These are phyloP conservation scores for Grosmannia huntii DNA, from an alignment of 2,329 filamentous ascomycete genomes.

Conservation along the genomic window DNA sequence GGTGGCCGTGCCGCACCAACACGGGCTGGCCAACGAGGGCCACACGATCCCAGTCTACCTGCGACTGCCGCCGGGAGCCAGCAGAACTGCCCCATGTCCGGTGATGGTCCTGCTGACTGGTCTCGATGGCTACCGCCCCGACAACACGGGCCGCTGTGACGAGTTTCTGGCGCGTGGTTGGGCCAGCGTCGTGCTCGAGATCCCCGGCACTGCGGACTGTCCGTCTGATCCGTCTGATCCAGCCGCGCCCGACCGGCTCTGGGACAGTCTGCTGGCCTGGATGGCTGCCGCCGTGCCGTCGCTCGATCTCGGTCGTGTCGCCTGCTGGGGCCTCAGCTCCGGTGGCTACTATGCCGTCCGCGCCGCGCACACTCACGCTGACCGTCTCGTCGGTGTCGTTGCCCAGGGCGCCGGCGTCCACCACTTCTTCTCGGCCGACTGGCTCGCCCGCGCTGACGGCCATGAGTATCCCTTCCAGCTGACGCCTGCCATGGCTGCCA, in stretches of 20 bases:
- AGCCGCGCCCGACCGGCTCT: slow-evolving; percentile 44
- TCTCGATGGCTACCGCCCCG: slow-evolving; percentile 49
- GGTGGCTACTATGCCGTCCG: slow-evolving; percentile 58
- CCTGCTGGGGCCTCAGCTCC: slow-evolving; percentile 52
- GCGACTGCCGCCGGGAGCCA: slow-evolving; percentile 36
- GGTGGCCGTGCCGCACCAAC: slow-evolving; percentile 45
- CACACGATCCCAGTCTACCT: slow-evolving; percentile 50
- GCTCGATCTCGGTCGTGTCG: slow-evolving; percentile 44
- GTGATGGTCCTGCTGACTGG: slow-evolving; percentile 47
- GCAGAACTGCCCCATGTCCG: slow-evolving; percentile 17
- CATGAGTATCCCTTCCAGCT: slow-evolving; percentile 55
- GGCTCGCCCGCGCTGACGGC: slow-evolving; percentile 48
- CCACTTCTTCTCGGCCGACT: slow-evolving; percentile 45
- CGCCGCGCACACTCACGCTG: slow-evolving; percentile 52
- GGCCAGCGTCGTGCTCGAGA: slow-evolving; percentile 49
- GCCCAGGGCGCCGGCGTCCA: slow-evolving; percentile 53
- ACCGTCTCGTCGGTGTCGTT: slow-evolving; percentile 38
- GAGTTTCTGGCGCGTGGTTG: slow-evolving; percentile 52
- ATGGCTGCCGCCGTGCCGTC: slow-evolving; percentile 24
- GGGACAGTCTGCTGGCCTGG: slow-evolving; percentile 50
- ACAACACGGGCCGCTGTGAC: slow-evolving; percentile 47
- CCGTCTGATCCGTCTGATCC: slow-evolving; percentile 51
- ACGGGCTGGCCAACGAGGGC: slow-evolving; percentile 23
- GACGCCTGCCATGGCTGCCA: slow-evolving; percentile 42
- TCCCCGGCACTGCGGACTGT: slow-evolving; percentile 55